These are phyloP conservation scores for Scytalidium lignicola DNA, from an alignment of 2,329 filamentous ascomycete genomes.

Conservation along the genomic window DNA sequence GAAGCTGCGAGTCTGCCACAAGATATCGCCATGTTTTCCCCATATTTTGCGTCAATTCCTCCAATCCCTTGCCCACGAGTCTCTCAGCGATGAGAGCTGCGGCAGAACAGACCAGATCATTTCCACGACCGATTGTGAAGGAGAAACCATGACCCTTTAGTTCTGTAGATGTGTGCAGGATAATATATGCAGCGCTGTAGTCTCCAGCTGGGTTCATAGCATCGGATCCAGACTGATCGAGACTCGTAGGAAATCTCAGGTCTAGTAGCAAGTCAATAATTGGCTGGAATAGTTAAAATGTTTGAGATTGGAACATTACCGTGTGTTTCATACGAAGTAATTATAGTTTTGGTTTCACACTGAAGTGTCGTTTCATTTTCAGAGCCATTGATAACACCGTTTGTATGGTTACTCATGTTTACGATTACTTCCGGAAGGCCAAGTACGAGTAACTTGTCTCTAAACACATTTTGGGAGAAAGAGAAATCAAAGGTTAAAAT, in stretches of 20 bases:
- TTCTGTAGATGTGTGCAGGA: slow-evolving; percentile 69
- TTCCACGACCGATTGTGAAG: slow-evolving; percentile 84
- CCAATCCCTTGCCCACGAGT: slow-evolving; percentile 69
- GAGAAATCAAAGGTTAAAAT: no score
- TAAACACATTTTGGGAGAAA: no score
- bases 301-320: background rate
- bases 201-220: slow-evolving; percentile 38
- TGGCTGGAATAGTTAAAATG: no score
- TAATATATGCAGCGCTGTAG: slow-evolving; percentile 85
- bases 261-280: slow-evolving; percentile 4
- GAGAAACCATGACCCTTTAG: slow-evolving; percentile 64
- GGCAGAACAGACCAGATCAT: slow-evolving; percentile 85
- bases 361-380: no score
- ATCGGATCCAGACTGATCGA: slow-evolving; percentile 15
- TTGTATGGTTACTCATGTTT: no score
- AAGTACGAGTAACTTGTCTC: no score
- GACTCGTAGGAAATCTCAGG: slow-evolving; percentile 16
- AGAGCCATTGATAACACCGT: no score
- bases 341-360: background rate
- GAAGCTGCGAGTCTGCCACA: slow-evolving; percentile 84
- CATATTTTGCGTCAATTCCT: slow-evolving; percentile 74
- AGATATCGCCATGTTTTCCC: slow-evolving; percentile 86
- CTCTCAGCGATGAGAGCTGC: slow-evolving; percentile 75
- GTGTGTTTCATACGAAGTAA: background rate
- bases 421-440: no score